phyloP scores from a whole-genome alignment of 2,329 filamentous ascomycete species.

The Colletotrichum neosansevieriae region DNA sequence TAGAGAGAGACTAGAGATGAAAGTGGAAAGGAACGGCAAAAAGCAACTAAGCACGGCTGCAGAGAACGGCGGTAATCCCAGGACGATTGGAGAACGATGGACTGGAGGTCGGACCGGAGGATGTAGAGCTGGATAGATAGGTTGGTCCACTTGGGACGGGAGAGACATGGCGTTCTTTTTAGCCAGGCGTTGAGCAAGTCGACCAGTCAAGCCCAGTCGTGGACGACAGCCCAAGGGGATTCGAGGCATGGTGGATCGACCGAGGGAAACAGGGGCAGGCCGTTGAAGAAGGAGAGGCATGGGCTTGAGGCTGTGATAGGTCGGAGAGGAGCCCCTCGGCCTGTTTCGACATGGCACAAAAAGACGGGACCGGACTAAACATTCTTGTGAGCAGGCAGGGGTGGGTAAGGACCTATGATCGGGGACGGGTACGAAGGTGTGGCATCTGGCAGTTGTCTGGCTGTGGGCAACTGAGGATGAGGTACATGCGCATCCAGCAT shows the following conservation, averaged over 20 bases:
- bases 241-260: conserved; percentile 54
- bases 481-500: background rate
- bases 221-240: conserved; percentile 49
- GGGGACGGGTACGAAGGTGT: background rate
- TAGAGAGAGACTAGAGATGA: conserved; percentile 34
- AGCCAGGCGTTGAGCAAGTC: conserved; percentile 45
- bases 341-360: conserved; percentile 41
- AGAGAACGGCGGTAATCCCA: conserved; percentile 48
- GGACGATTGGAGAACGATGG: conserved; percentile 51
- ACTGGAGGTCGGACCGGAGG: conserved; percentile 39
- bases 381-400: conserved; percentile 46
- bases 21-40: conserved; percentile 42
- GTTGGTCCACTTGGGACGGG: conserved; percentile 41
- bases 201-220: conserved; percentile 52
- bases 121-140: conserved; percentile 38
- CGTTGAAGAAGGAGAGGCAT: conserved; percentile 39
- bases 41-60: conserved; percentile 47
- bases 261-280: conserved; percentile 46
- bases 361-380: conserved; percentile 40
- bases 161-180: conserved; percentile 41
- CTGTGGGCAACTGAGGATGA: conserved; percentile 9
- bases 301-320: conserved; percentile 47
- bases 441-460: conserved; percentile 26
- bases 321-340: conserved; percentile 39
- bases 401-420: conserved; percentile 30